These are phyloP conservation scores for Saccharomyces jurei DNA, from an alignment of 805 yeast species.

Conservation along the genomic window DNA sequence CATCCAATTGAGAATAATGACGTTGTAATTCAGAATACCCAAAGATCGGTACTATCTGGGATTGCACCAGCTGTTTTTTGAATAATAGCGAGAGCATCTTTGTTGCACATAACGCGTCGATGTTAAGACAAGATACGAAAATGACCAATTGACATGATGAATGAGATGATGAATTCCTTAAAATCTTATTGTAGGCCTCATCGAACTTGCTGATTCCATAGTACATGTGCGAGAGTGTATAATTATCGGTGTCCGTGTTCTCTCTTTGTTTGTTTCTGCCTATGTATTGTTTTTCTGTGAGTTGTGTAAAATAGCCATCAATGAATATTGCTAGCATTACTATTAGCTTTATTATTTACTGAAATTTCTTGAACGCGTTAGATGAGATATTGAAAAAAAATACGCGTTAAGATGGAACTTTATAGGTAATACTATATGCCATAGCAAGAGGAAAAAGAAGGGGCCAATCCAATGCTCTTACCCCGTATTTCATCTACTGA, in stretches of 20 bases:
- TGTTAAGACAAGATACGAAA: conserved; percentile 82
- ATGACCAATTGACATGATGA: conserved; percentile 85
- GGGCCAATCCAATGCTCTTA: background rate
- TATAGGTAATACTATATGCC: background rate
- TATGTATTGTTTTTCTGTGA: background rate
- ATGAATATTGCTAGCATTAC: background rate
- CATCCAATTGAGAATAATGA: conserved; percentile 59
- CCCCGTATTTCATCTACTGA: background rate
- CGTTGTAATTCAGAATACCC: conserved; percentile 74
- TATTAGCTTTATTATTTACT: background rate
- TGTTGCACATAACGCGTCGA: conserved; percentile 88
- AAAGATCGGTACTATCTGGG: conserved; percentile 83
- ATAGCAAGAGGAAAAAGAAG: background rate
- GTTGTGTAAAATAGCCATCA: background rate
- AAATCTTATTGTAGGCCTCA: conserved; percentile 57
- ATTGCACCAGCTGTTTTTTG: conserved; percentile 75
- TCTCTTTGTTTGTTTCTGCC: background rate
- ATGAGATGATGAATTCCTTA: conserved; percentile 71
- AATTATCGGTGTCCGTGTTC: background rate
- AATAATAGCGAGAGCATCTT: conserved; percentile 63
- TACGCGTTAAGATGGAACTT: background rate
- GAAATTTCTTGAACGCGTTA: background rate
- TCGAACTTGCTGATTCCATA: conserved; percentile 63
- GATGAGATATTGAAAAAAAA: background rate
- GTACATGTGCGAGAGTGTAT: conserved; percentile 44